phyloP scores from a whole-genome alignment of 352 stramenopile species.

The Phytopythium chamaehyphon region DNA sequence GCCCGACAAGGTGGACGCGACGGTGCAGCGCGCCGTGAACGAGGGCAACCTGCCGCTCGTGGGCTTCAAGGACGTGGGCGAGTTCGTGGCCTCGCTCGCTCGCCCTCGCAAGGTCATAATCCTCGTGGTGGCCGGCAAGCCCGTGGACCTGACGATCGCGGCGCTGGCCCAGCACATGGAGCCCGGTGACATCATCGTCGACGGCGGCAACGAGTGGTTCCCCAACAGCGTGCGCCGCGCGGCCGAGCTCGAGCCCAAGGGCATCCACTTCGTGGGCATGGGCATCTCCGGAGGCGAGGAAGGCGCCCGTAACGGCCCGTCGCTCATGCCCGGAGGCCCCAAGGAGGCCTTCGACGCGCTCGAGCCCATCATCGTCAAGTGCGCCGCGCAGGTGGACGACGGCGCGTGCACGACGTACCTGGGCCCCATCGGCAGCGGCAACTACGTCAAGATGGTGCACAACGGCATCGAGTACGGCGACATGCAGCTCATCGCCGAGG shows the following conservation, averaged over 20 bases:
- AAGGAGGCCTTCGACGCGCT: constrained; percentile 95
- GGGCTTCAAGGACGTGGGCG: constrained; percentile 89
- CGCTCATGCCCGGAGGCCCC: constrained; percentile 97
- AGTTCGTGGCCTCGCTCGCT: constrained; percentile 91
- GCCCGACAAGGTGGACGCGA: constrained; percentile 95
- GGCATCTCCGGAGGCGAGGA: constrained; percentile 98
- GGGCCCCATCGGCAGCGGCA: constrained; percentile 93
- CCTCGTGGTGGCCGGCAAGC: constrained; percentile 97
- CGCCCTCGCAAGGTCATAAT: constrained; percentile 98
- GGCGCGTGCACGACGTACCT: constrained; percentile 97
- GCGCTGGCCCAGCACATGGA: constrained; percentile 87
- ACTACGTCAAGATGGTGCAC: constrained; percentile 99
- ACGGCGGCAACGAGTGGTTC: constrained; percentile 99
- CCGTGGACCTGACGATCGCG: constrained; percentile 92
- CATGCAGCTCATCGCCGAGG: constrained; percentile 99
- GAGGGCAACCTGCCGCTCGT: constrained; percentile 95
- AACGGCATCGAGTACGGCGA: constrained; percentile 99
- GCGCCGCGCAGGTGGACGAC: constrained; percentile 93
- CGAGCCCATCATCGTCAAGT: constrained; percentile 97
- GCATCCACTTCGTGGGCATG: constrained; percentile 98
- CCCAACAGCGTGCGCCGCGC: constrained; percentile 94
- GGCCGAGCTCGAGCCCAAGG: constrained; percentile 91
- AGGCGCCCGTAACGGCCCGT: constrained; percentile 96
- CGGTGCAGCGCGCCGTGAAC: constrained; percentile 91
- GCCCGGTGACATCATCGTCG: constrained; percentile 96